phyloP scores from a whole-genome alignment of 768 basidiomycete species.

The Mycena amicta region DNA sequence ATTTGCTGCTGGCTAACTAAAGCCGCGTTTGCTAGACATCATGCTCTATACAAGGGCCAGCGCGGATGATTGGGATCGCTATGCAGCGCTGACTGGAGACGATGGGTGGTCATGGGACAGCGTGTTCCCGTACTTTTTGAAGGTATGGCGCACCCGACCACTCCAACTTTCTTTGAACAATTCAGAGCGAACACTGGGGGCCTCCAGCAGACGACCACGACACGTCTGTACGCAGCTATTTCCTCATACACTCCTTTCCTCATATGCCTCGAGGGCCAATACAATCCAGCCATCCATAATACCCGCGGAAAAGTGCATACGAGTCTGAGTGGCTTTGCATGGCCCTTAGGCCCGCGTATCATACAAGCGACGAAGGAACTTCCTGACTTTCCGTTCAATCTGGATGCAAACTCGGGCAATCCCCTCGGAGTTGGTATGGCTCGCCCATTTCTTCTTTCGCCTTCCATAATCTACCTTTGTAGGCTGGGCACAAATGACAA shows the following conservation, averaged over 20 bases:
- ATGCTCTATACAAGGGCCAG: conserved; percentile 3
- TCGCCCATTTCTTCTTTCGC: background rate
- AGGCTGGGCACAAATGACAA: conserved; percentile 11
- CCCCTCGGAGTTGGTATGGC: background rate
- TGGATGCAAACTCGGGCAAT: background rate
- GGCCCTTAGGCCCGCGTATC: background rate
- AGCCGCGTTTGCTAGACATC: no score
- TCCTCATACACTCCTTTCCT: background rate
- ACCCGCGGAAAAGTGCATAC: background rate
- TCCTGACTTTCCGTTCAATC: background rate
- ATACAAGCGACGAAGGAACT: background rate
- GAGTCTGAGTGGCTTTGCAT: background rate
- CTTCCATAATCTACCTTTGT: background rate
- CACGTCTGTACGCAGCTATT: background rate
- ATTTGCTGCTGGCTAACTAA: no score
- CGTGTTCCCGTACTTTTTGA: background rate
- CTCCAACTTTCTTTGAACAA: background rate
- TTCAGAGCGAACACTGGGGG: background rate
- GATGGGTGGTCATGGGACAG: background rate
- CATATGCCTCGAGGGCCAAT: background rate
- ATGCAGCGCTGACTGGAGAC: background rate
- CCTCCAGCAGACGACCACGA: background rate
- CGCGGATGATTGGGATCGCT: background rate
- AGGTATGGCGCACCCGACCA: background rate
- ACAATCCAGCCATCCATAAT: background rate